These are phyloP conservation scores for Ceraceosorus guamensis DNA, from an alignment of 1,284 basidiomycete species.

Conservation along the genomic window DNA sequence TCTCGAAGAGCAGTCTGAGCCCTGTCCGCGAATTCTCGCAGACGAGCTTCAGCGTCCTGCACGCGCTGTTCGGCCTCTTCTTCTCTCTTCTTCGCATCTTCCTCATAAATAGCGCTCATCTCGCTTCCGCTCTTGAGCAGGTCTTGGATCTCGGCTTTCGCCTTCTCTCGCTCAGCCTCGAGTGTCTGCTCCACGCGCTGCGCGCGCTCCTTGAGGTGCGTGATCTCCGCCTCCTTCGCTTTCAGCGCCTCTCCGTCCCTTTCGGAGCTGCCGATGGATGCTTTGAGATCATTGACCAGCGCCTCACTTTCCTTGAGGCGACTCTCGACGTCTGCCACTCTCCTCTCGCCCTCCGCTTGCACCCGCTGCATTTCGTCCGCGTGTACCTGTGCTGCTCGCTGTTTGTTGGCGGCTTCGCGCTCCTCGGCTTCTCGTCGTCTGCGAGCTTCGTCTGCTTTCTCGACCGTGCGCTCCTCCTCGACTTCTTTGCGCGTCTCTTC, in stretches of 20 bases:
- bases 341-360: constrained; percentile 12
- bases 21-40: constrained; percentile 65
- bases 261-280: neutral
- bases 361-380: constrained; percentile 3
- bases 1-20: constrained; percentile 77
- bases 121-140: constrained; percentile 75
- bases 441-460: constrained; percentile 18
- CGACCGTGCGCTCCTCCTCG: constrained; percentile 37
- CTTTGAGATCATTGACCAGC: constrained; percentile 17
- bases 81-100: constrained; percentile 9
- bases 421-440: constrained; percentile 18
- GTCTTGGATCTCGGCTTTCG: constrained; percentile 62
- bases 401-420: constrained; percentile 14
- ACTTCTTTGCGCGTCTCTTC: neutral
- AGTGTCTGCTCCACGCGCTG: constrained; percentile 33
- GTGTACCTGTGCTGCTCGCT: constrained; percentile 10
- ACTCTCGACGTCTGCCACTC: constrained; percentile 23
- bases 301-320: constrained; percentile 11
- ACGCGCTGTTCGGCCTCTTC: no score
- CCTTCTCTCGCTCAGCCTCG: constrained; percentile 26
- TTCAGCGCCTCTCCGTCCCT: constrained; percentile 1
- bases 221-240: constrained; percentile 32
- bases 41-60: constrained; percentile 55
- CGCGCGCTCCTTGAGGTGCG: constrained; percentile 27
- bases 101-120: constrained; percentile 31